These are phyloP conservation scores for Malassezia furfur DNA, from an alignment of 1,284 basidiomycete species.

Conservation along the genomic window DNA sequence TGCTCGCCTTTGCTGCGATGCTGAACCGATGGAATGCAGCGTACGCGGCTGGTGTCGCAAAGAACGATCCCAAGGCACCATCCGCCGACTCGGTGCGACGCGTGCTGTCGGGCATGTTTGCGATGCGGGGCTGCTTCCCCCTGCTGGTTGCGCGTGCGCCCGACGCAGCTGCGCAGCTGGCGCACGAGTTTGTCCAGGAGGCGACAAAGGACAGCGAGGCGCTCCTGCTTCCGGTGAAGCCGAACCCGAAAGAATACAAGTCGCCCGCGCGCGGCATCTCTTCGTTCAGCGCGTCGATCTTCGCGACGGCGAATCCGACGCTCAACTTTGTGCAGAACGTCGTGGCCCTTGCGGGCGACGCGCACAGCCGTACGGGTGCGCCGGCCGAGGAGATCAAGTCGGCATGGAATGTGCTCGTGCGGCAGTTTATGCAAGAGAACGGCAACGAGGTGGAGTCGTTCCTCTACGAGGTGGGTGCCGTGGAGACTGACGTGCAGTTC, in stretches of 20 bases:
- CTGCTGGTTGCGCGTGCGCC: neutral
- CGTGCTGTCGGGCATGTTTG: conserved; percentile 14
- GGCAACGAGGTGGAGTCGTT: neutral
- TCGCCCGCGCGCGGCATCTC: conserved; percentile 23
- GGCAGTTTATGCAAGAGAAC: conserved; percentile 11
- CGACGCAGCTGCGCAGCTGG: conserved; percentile 21
- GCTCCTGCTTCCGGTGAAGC: conserved; percentile 38
- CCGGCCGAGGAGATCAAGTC: conserved; percentile 1
- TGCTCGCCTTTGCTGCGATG: conserved; percentile 8
- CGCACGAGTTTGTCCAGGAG: conserved; percentile 23
- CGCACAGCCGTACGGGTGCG: neutral
- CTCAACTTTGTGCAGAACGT: conserved; percentile 44
- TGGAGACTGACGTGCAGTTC: conserved; percentile 1
- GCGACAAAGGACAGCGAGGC: conserved; percentile 22
- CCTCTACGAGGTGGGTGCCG: conserved; percentile 4
- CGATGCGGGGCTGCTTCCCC: conserved; percentile 14
- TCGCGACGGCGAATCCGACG: conserved; percentile 37
- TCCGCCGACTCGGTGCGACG: conserved; percentile 12
- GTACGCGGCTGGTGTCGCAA: conserved; percentile 4
- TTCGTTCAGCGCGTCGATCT: conserved; percentile 21
- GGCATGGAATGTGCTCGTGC: conserved; percentile 13
- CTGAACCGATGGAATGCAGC: conserved; percentile 9
- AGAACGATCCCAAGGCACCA: neutral
- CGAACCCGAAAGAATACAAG: conserved; percentile 41
- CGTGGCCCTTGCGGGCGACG: conserved; percentile 29